Evolutionary conservation across 345 rosid species (phyloP).

Genomic region (Lumnitzera racemosa): DNA sequence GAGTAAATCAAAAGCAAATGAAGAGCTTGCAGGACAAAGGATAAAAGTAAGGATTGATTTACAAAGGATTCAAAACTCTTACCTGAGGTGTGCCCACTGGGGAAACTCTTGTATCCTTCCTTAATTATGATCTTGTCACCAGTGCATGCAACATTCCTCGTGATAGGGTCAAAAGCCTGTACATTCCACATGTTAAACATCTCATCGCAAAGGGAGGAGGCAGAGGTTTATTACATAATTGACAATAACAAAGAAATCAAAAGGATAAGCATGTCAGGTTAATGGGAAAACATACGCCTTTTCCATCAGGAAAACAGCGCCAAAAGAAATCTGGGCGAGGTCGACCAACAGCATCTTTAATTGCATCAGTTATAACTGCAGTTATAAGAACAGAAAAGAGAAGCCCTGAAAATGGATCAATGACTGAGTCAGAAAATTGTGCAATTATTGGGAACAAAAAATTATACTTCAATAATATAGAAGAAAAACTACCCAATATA

Average conservation of each 20-base stretch:
- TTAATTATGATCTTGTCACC: conserved; percentile 61
- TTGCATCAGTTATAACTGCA: conserved; percentile 82
- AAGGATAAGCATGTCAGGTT: neutral
- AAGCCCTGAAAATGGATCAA: conserved; percentile 46
- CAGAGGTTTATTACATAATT: neutral
- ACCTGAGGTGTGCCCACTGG: conserved; percentile 96
- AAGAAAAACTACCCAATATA: conserved; percentile 47
- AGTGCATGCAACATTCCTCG: conserved; percentile 59
- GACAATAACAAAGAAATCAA: neutral
- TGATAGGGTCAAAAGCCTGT: conserved; percentile 56
- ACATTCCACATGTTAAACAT: conserved; percentile 3
- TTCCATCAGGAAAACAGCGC: conserved; percentile 95
- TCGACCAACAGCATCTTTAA: conserved; percentile 87
- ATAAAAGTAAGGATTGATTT: neutral
- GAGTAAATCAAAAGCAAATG: neutral
- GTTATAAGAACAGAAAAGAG: conserved; percentile 68
- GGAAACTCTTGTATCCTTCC: conserved; percentile 96
- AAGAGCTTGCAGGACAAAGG: neutral
- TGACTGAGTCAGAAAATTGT: neutral
- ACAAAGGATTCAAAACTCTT: conserved; percentile 19
- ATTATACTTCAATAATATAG: no score
- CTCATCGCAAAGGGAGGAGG: neutral
- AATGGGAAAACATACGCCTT: conserved; percentile 41
- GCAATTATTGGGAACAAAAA: no score
- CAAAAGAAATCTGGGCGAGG: conserved; percentile 97